Conservation (phyloP, 495 filamentous ascomycete species). For the Evansstolkia leycettana region DNA sequence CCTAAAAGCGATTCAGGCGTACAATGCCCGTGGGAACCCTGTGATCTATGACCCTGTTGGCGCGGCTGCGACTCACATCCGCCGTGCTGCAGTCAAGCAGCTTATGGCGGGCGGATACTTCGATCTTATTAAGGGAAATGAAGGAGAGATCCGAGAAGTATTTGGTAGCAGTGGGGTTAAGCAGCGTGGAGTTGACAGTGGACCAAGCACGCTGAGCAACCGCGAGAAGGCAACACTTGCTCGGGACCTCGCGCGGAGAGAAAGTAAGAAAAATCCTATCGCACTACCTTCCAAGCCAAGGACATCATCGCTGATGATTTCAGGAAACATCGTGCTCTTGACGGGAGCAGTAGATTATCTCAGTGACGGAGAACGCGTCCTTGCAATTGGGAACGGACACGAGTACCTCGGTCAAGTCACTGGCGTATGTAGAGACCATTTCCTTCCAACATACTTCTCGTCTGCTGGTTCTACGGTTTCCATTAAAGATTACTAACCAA, state of each 20-base stretch:
- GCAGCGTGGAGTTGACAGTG: conserved; percentile 84
- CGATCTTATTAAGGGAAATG: conserved; percentile 89
- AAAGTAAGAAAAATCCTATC: conserved; percentile 29
- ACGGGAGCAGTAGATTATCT: conserved; percentile 72
- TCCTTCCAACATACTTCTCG: background rate
- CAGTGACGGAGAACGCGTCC: conserved; percentile 57
- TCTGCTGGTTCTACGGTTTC: background rate
- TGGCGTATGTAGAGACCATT: conserved; percentile 35
- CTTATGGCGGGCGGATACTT: conserved; percentile 69
- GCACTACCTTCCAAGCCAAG: background rate
- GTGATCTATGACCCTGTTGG: conserved; percentile 89
- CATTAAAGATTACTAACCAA: background rate
- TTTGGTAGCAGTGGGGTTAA: conserved; percentile 39
- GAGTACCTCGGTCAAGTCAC: conserved; percentile 68
- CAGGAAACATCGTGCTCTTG: conserved; percentile 65
- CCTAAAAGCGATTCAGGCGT: conserved; percentile 52
- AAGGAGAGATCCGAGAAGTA: conserved; percentile 73
- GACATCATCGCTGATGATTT: background rate
- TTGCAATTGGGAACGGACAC: conserved; percentile 66
- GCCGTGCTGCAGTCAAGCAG: conserved; percentile 55
- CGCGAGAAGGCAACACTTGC: conserved; percentile 49
- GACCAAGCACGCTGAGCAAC: conserved; percentile 39
- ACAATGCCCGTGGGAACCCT: conserved; percentile 62
- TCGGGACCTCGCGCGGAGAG: conserved; percentile 48
- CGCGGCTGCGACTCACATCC: conserved; percentile 66